phyloP scores from a whole-genome alignment of 345 rosid species.

The Gossypium raimondii region DNA sequence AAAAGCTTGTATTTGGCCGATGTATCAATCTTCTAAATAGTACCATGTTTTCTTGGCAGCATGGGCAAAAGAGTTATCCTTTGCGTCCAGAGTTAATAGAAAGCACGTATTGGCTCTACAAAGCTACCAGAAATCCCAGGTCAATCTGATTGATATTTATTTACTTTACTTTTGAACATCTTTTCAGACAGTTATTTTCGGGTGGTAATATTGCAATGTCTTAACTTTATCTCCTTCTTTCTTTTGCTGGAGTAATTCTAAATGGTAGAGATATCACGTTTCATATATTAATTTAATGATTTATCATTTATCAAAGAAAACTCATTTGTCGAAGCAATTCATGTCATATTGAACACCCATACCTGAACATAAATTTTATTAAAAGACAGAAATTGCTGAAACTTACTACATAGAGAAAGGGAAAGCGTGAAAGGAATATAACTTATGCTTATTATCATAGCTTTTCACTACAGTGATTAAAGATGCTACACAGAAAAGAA shows the following conservation, averaged over 20 bases:
- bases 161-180: neutral
- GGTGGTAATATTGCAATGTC: neutral
- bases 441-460: neutral
- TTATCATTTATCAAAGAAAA: neutral
- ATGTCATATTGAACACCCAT: neutral
- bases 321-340: neutral
- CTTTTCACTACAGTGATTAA: neutral
- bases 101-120: slow-evolving; percentile 98
- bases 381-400: neutral
- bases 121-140: slow-evolving; percentile 95
- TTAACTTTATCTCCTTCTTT: neutral
- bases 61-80: slow-evolving; percentile 94
- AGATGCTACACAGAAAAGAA: neutral
- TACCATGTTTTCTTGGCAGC: slow-evolving; percentile 40
- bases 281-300: too few species aligned
- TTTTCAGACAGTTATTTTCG: neutral
- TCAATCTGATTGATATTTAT: slow-evolving; percentile 19
- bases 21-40: neutral
- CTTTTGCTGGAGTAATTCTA: neutral
- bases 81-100: slow-evolving; percentile 94
- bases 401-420: neutral
- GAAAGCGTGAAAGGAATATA: neutral
- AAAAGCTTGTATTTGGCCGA: slow-evolving; percentile 79
- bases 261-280: neutral
- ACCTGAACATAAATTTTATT: neutral